Base-by-base conservation (phyloP, 306 rosid genomes). In the Acacia crassicarpa region DNA sequence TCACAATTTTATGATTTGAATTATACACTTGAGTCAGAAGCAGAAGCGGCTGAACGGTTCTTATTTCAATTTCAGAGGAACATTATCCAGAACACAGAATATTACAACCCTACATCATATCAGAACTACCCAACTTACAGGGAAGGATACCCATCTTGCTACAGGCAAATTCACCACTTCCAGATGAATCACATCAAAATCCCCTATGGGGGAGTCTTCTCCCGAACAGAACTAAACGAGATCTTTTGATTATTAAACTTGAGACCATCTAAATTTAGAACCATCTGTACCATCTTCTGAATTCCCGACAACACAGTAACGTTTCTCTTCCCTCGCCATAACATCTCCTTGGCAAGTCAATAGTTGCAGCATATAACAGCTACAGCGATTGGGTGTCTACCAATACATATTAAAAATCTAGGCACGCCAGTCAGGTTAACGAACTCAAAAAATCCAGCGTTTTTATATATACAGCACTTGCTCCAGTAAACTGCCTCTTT, bases 361-460 rank as follows among this genome's bases (percentile, higher is more conserved):
- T 38, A 12, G 22, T 8, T 13, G 41, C 16, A 23, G 56, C 49
- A 56, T 49, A 22, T 13, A 69, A 71, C n/a, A 23, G 22, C 75
- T 71, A 14, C 58, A 71, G 77, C 20, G 72, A 54, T 45, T 80
- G 74, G 33, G 27, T 3, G 72, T 70, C 82, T 38, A 62, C 12
- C 23, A 59, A 69, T 23, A 70, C 22, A 56, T 32, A 70, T 32
- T 41, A 27, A 58, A 79, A 54, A 76, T 72, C 44, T 20, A 61
- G 23, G 46, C 83, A 8, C 71, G 73, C 79, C 44, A 58, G 65
- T 54, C 40, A 56, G 59, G 79, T 15, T 22, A 76, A 25, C 72
- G 44, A 45, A 66, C 66, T 69, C 74, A 35, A 44, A 61, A 83
- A 61, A 83, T 4, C 59, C 25, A 38, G 2, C 43, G 71, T 81